Evolutionary conservation across 345 rosid species (phyloP), one percentile per base, ranked within the genome.

Genomic region (Melastoma malabathricum): DNA sequence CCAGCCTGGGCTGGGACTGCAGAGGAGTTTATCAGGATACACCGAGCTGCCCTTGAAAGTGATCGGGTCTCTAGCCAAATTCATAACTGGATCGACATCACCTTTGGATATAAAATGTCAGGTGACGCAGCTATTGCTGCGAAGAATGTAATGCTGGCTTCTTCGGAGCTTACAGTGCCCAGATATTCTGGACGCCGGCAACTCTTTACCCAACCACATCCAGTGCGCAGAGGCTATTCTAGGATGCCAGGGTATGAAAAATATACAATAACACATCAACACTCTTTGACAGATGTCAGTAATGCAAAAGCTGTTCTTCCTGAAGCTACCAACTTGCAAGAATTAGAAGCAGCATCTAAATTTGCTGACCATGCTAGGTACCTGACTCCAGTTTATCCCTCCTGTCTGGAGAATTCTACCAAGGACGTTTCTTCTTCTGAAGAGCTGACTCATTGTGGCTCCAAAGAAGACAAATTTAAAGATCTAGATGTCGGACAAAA

Each of bases 41-140:
- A 89, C 69, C 72, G 81, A 57, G 89, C 83, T 63, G 93, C 97
- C 58, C 64, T 89, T 57, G 97, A 89, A 71, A 79, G 93, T 61
- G 69, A 79, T 23, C 69, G 66, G 50, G 93, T 85, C 57, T 89
- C 97, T 23, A 38, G 73, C 61, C 73, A 68, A 60, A 71, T 89
- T 64, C 93, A 89, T 72, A 75, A 81, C 43, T 89, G 95, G 95
- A 85, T 89, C 48, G 93, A 89, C 67, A 85, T 89, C 57, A 85
- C 72, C 50, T 85, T 89, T 56, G 97, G 97, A 55, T 85, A 81
- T 80, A 83, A 85, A 75, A 83, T 85, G 89, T 83, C 89, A 9
- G 97, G 95, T 50, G 64, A 71, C 59, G 93, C 89, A 56, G 95
- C 97, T 67, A 63, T 85, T 74, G 69, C 73, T 31, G 95, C 97